Evolutionary conservation across 1,284 basidiomycete genomes (phyloP).

Genomic region (Pseudozyma flocculosa): DNA sequence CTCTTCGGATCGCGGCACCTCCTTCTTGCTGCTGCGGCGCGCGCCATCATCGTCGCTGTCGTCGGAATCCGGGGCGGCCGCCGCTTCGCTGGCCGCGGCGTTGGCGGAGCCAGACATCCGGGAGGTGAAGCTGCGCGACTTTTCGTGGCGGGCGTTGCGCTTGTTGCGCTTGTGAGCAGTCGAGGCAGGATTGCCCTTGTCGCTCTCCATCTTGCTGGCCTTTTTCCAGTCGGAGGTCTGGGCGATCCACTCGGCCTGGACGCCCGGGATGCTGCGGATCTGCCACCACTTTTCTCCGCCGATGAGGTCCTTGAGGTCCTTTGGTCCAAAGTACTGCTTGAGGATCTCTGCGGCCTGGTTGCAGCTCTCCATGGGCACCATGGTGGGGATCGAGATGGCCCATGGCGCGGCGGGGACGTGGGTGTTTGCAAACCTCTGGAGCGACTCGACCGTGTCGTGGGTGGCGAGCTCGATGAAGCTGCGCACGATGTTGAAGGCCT

Average conservation of each 20-base stretch:
- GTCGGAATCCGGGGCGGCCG: too few species aligned
- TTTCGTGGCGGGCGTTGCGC: constrained; percentile 11
- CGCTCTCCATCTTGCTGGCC: constrained; percentile 47
- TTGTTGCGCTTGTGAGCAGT: neutral
- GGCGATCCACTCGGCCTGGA: constrained; percentile 88
- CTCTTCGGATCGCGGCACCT: constrained; percentile 40
- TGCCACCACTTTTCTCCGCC: constrained; percentile 96
- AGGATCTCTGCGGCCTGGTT: constrained; percentile 75
- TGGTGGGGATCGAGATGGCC: constrained; percentile 74
- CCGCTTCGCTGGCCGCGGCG: too few species aligned
- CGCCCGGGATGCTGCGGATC: constrained; percentile 63
- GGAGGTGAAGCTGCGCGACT: neutral
- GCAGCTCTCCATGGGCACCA: constrained; percentile 69
- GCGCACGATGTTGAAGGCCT: constrained; percentile 41
- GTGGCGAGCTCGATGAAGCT: constrained; percentile 49
- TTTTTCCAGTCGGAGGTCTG: constrained; percentile 60
- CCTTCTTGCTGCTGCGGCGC: constrained; percentile 32
- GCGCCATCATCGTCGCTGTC: constrained; percentile 5
- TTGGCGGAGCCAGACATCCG: too few species aligned
- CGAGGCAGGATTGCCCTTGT: constrained; percentile 1
- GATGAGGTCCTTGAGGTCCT: constrained; percentile 72
- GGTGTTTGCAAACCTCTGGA: constrained; percentile 67
- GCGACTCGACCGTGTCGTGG: constrained; percentile 53
- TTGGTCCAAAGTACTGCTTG: constrained; percentile 79
- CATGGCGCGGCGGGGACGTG: constrained; percentile 81